Percentiles rank a stretch among this genome's conserved stretches.
Evolutionary conservation across 495 filamentous ascomycete species (phyloP).

Genomic region (Bathelium albidoporum): DNA sequence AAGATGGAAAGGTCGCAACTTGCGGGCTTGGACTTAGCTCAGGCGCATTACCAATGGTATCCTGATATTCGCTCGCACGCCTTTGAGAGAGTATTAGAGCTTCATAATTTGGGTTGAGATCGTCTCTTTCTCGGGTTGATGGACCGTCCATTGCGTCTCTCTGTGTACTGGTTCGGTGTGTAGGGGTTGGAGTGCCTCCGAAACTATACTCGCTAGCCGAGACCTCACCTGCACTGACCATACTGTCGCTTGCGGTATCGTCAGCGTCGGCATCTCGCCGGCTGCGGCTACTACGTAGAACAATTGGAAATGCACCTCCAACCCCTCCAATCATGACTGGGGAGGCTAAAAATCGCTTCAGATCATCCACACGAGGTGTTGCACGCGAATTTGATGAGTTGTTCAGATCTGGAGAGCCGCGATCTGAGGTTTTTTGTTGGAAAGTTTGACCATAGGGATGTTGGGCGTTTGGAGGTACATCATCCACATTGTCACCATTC

Average conservation of each 20-base stretch:
- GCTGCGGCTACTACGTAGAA: background rate
- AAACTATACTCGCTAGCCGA: slow-evolving; percentile 11
- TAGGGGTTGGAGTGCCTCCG: background rate
- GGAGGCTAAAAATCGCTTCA: slow-evolving; percentile 62
- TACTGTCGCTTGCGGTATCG: slow-evolving; percentile 27
- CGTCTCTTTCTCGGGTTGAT: background rate
- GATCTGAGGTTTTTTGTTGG: slow-evolving; percentile 26
- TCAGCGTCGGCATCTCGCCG: slow-evolving; percentile 11
- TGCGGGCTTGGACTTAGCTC: background rate
- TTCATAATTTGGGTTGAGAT: background rate
- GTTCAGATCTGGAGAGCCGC: background rate
- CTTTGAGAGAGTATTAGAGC: background rate
- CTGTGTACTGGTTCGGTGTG: background rate
- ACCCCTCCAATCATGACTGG: slow-evolving; percentile 15
- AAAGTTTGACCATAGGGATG: slow-evolving; percentile 34
- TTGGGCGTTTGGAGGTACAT: slow-evolving; percentile 9
- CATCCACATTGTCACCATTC: slow-evolving; percentile 19
- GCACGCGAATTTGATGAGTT: slow-evolving; percentile 38
- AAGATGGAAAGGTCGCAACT: background rate
- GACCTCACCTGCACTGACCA: slow-evolving; percentile 21
- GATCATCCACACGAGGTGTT: slow-evolving; percentile 75
- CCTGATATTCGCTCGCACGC: background rate
- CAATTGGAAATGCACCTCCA: slow-evolving; percentile 1
- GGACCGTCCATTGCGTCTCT: background rate
- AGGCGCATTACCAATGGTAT: background rate